These are phyloP conservation scores for Begonia peltatifolia DNA, from an alignment of 306 rosid genomes.

Conservation along the genomic window DNA sequence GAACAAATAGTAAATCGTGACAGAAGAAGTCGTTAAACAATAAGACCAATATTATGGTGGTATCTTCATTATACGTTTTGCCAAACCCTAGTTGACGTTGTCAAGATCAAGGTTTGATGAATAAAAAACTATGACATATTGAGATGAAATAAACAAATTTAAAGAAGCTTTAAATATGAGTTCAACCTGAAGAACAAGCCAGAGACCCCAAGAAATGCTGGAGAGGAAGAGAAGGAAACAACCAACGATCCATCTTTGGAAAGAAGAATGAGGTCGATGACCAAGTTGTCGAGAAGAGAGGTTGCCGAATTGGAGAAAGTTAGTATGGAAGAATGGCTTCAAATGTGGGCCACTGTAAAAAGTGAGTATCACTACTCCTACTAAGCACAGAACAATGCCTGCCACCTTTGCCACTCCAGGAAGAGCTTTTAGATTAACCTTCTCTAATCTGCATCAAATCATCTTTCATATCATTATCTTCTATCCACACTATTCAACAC, in stretches of 20 bases:
- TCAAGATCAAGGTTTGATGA: no score
- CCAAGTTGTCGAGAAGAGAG: slow-evolving; percentile 2
- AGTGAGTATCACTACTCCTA: slow-evolving; percentile 39
- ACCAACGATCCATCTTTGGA: slow-evolving; percentile 37
- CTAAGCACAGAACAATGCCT: slow-evolving; percentile 34
- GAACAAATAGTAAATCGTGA: no score
- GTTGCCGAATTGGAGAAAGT: slow-evolving; percentile 1
- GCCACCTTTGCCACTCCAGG: slow-evolving; percentile 37
- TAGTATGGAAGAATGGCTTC: slow-evolving; percentile 12
- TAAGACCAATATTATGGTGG: no score
- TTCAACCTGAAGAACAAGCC: slow-evolving; percentile 40
- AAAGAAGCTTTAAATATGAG: no score
- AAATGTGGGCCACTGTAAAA: slow-evolving; percentile 45
- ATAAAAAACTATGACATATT: no score
- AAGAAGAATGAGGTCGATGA: slow-evolving; percentile 14
- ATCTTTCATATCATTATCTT: no score
- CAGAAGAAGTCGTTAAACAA: no score
- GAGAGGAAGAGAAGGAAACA: slow-evolving; percentile 24
- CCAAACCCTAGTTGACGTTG: no score
- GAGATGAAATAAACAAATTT: no score
- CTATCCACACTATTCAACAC: no score
- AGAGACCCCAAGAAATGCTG: slow-evolving; percentile 32
- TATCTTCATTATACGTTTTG: no score
- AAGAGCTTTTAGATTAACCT: slow-evolving; percentile 24
- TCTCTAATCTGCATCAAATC: slow-evolving; percentile 30